Evolutionary conservation across 2,329 filamentous ascomycete genomes (phyloP).

Genomic region (Epichloe sibirici): DNA sequence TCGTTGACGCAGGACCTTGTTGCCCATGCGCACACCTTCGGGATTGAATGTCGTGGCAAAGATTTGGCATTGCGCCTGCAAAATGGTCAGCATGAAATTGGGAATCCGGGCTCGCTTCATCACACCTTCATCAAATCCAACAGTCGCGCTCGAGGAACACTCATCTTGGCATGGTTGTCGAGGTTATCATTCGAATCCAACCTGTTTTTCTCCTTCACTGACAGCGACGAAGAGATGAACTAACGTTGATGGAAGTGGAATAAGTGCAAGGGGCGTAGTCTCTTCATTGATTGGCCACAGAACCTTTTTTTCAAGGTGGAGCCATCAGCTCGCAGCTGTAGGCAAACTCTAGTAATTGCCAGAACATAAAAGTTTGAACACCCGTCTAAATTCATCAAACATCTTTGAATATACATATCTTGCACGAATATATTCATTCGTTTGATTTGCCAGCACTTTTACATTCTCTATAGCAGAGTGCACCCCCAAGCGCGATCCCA

Average conservation of each 20-base stretch:
- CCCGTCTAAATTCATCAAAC: too few species aligned
- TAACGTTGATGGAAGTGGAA: constrained; percentile 1
- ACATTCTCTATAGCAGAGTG: not conserved
- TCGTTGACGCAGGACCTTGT: constrained; percentile 82
- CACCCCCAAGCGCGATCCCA: not conserved
- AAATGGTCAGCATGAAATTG: constrained; percentile 11
- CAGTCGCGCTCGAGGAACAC: constrained; percentile 48
- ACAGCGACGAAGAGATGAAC: not conserved
- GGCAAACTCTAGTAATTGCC: not conserved
- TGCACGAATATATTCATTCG: too few species aligned
- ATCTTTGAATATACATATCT: too few species aligned
- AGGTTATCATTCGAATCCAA: constrained; percentile 11
- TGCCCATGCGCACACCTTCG: constrained; percentile 66
- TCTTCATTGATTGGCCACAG: constrained; percentile 6
- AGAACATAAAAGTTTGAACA: not conserved
- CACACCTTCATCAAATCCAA: constrained; percentile 69
- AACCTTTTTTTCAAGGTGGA: not conserved
- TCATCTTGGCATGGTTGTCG: constrained; percentile 36
- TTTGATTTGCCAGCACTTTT: too few species aligned
- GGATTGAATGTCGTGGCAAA: constrained; percentile 92
- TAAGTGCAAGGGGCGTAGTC: not conserved
- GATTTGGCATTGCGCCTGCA: constrained; percentile 75
- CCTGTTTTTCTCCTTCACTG: not conserved
- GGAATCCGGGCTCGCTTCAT: not conserved
- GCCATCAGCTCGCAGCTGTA: not conserved